phyloP scores from a whole-genome alignment of 495 filamentous ascomycete species.

The Podospora conica region DNA sequence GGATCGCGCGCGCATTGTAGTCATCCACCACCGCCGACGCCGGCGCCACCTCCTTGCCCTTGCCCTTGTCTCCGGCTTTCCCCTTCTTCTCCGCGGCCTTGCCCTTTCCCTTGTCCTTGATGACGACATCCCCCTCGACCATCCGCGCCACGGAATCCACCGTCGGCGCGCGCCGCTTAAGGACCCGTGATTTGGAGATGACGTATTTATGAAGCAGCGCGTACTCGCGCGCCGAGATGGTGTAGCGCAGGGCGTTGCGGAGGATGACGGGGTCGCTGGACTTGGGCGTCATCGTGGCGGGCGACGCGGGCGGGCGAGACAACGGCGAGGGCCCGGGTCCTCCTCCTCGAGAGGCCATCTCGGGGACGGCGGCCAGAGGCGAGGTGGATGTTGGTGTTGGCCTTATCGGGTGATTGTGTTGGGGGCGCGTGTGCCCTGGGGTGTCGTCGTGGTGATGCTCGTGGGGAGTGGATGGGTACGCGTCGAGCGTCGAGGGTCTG shows the following conservation, averaged over 20 bases:
- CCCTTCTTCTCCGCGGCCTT: neutral
- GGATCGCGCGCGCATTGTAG: conserved; percentile 72
- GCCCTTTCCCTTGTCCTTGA: conserved; percentile 8
- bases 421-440: neutral
- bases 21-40: conserved; percentile 44
- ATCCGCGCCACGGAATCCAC: conserved; percentile 43
- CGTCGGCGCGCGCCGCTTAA: conserved; percentile 56
- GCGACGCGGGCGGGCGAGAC: neutral
- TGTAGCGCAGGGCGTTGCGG: conserved; percentile 76
- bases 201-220: conserved; percentile 72
- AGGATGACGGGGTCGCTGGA: conserved; percentile 50
- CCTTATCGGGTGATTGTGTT: neutral
- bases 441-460: neutral
- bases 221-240: conserved; percentile 80
- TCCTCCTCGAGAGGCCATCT: conserved; percentile 3
- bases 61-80: too few species aligned
- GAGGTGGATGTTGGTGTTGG: neutral
- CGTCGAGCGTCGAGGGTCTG: neutral
- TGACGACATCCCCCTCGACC: conserved; percentile 32
- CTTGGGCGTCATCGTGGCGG: conserved; percentile 18
- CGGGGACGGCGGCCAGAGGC: neutral
- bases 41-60: conserved; percentile 18
- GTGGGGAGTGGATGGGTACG: neutral
- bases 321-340: neutral
- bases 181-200: conserved; percentile 56